Base-by-base conservation (phyloP, 1,284 basidiomycete species). In the Peniophora sp. region DNA sequence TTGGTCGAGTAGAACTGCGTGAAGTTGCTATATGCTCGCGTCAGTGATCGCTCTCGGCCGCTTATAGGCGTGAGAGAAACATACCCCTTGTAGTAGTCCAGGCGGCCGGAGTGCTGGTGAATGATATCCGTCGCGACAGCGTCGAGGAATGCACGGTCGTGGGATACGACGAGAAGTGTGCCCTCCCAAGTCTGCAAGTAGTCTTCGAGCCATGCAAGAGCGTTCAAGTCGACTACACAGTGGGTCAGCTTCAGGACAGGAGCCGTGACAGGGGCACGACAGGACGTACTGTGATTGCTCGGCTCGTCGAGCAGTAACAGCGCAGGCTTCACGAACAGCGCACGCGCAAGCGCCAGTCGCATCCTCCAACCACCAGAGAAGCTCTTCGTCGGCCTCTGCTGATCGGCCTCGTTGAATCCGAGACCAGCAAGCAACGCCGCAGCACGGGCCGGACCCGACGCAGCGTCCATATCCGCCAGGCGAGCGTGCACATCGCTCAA, bases 311-410 rank as follows among this genome's bases (percentile, higher is more conserved):
- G 79, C 60, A 97, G 76, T 48, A 96, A 74, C 17, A 96, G 72
- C 48, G 90, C 67, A 22, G 86, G 86, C 84, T 98, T 97, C 57
- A 98, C 97, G 62, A 99, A 99, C 3, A 97, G 73, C 2, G 94
- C 94, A 60, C 90, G 77, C 20, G 89, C 89, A 35, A 92, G 71
- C 2, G 89, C 89, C 27, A 92, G 73, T 58, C 90, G 80, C 89
- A 92, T 92, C 50, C 90, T 76, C 94, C 94, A 97, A 73, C 97
- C 96, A 75, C 97, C 96, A 66, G 92, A 97, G 76, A 99, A 99
- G 1, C 89, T 83, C 63, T 71, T 86, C 3, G 92, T 96, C 24
- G 83, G 83, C 58, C 77, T 76, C 54, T 81, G 75, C 68, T 98
- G 96, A 66, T 98, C 96, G 15, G 74, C 73, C 62, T 96, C 89